Base-by-base conservation (phyloP, 2,329 filamentous ascomycete species). In the Septoria linicola region DNA sequence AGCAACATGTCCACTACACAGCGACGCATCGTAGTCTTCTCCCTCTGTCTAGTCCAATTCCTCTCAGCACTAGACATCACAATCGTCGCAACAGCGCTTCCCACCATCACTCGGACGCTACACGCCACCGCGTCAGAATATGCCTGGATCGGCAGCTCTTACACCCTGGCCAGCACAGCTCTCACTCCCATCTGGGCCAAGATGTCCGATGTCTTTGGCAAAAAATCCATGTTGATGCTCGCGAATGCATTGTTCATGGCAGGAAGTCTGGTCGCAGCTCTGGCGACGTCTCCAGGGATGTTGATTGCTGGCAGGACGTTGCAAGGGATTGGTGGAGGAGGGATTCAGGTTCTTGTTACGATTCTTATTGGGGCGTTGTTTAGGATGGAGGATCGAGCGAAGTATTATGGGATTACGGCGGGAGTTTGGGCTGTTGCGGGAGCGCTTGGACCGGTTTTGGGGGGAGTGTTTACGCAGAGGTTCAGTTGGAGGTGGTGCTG, bases 191-290 rank as follows among this genome's bases (percentile, higher is more conserved):
- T 79, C 31, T 84, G 80, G 81, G 80, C 80, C 19, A 84, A 84
- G 62, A 69, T 84, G 31, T 81, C 79, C 36, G 83, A 86, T 58
- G 85, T 86, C 50, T 86, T 80, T 70, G 83, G 83, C 2, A 73
- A 83, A 32, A 87, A 85, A 59, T 77, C 77, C 8, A 75, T 83
- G 45, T 69, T 86, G 20, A 69, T 86, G 11, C 58, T 77, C 2
- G 81, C 81, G 14, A 83, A 83, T 51, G 68, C 76, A 13, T 68
- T 83, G 16, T 87, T 86, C 69, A 76, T 85, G 47, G 53, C 39
- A 2, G 55, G 58, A 3, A 56, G 53, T 30, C 41, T 60, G 17
- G 27, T 60, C 3, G 53, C 55, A 8, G 58, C 55, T 21, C 45
- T 60, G 8, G 21, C 53, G 2, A 39, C 36, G 5, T 40, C 48